Conservation (phyloP, 371 early-diverging fungal species). For the Mortierella sp. region DNA sequence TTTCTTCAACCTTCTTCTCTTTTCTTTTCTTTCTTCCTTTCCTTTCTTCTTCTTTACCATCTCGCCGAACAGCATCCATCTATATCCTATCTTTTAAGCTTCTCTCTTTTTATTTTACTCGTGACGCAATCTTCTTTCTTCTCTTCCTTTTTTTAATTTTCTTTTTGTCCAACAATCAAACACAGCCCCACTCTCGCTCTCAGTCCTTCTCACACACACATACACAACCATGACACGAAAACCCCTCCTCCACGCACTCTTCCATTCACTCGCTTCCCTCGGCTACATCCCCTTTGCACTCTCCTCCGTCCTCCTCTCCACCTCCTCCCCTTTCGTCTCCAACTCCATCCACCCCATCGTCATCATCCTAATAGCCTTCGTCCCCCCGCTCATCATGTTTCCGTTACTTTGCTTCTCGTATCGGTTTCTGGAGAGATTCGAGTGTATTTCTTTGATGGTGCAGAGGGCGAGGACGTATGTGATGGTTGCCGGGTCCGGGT, state of each 20-base stretch:
- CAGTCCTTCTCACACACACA: background rate
- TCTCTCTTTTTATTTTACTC: background rate
- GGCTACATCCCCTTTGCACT: conserved; percentile 26
- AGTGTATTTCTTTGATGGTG: conserved; percentile 10
- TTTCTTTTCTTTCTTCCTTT: background rate
- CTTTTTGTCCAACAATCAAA: background rate
- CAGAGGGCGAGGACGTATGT: conserved; percentile 20
- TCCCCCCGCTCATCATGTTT: conserved; percentile 10
- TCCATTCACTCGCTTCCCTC: conserved; percentile 18
- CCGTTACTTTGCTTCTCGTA: conserved; percentile 22
- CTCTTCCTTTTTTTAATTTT: background rate
- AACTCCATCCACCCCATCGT: conserved; percentile 8
- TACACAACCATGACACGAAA: conserved; percentile 2
- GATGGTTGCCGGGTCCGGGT: conserved; percentile 12
- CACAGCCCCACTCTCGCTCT: background rate
- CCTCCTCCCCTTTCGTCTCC: conserved; percentile 11
- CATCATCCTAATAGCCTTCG: conserved; percentile 22
- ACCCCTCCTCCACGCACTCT: conserved; percentile 24
- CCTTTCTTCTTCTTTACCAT: background rate
- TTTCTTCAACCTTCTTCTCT: background rate
- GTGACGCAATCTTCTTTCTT: background rate
- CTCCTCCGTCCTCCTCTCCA: conserved; percentile 14
- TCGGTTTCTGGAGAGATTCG: conserved; percentile 14
- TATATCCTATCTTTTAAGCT: background rate
- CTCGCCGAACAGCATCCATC: background rate